A percentile compares a stretch with the other conserved stretches of the same genome.
These are phyloP conservation scores for Bisporella sp. DNA, from an alignment of 2,329 filamentous ascomycete species.

Conservation along the genomic window DNA sequence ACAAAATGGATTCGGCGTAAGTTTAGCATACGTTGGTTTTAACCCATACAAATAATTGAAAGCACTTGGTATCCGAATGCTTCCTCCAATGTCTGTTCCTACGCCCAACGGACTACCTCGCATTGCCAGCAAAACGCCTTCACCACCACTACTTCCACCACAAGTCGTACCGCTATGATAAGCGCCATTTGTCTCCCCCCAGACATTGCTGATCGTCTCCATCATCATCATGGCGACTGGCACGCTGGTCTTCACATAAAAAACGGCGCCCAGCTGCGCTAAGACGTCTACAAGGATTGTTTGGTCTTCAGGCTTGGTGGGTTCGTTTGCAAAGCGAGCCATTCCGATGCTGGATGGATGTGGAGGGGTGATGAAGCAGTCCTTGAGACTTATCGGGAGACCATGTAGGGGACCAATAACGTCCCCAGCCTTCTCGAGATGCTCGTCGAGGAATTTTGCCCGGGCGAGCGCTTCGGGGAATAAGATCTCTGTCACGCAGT, in stretches of 20 bases:
- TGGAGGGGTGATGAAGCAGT: conserved; percentile 30
- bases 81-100: conserved; percentile 29
- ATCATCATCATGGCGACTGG: conserved; percentile 36
- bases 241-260: conserved; percentile 34
- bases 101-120: conserved; percentile 20
- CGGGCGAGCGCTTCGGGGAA: conserved; percentile 44
- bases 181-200: conserved; percentile 30
- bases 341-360: conserved; percentile 31
- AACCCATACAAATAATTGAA: conserved; percentile 32
- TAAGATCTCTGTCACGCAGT: conserved; percentile 52
- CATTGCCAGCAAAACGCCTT: conserved; percentile 23
- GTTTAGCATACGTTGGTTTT: conserved; percentile 24
- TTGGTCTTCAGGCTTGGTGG: conserved; percentile 19
- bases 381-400: conserved; percentile 34
- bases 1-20: conserved; percentile 5
- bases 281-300: conserved; percentile 32
- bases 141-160: conserved; percentile 24
- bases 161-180: conserved; percentile 22
- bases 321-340: conserved; percentile 29
- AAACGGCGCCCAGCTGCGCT: conserved; percentile 32
- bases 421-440: conserved; percentile 34
- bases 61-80: conserved; percentile 31
- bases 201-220: conserved; percentile 35
- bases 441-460: conserved; percentile 45
- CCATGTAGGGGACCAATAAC: conserved; percentile 33